Evolutionary conservation across 2,329 filamentous ascomycete species (phyloP), one percentile per base, ranked within the genome.

Genomic region (Fusarium multiceps): DNA sequence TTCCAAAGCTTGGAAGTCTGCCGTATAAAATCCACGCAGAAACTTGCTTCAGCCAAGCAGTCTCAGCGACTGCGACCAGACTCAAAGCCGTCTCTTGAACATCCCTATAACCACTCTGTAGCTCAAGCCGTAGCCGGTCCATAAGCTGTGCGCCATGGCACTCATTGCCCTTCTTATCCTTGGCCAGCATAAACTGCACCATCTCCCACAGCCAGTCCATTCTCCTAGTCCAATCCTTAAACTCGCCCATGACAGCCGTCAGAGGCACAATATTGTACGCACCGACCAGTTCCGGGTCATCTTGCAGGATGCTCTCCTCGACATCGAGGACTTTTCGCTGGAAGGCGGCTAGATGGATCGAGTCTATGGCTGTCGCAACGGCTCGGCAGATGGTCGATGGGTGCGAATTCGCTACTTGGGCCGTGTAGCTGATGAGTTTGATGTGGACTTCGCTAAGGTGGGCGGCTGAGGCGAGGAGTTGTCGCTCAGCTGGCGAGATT

Each of bases 251-350:
- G 21, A 98, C 87, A 3, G 90, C 91, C 51, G 96, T 97, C 72
- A 99, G 81, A 4, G 96, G 95, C 23, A 98, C 95, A 67, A 97
- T 97, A 66, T 95, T 92, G 78, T 98, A 97, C 2, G 93, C 95
- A 43, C 95, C 95, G 3, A 98, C 95, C 62, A 93, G 88, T 9
- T 84, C 88, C 4, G 94, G 87, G 82, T 98, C 93, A 74, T 89
- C 88, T 47, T 85, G 87, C 53, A 98, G 82, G 27, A 99, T 92
- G 14, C 86, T 86, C 60, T 87, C 87, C 80, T 99, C 96, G 6
- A 98, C 93, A 56, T 94, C 89, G 11, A 98, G 83, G 7, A 98
- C 90, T 77, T 93, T 94, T 46, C 87, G 86, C 78, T 97, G 94
- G 72, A 98, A 98, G 12, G 87, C 87, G 9, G 89, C 88, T 7